Evolutionary conservation across 179 eudicot species (phyloP).

Genomic region (Spinacia oleracea): DNA sequence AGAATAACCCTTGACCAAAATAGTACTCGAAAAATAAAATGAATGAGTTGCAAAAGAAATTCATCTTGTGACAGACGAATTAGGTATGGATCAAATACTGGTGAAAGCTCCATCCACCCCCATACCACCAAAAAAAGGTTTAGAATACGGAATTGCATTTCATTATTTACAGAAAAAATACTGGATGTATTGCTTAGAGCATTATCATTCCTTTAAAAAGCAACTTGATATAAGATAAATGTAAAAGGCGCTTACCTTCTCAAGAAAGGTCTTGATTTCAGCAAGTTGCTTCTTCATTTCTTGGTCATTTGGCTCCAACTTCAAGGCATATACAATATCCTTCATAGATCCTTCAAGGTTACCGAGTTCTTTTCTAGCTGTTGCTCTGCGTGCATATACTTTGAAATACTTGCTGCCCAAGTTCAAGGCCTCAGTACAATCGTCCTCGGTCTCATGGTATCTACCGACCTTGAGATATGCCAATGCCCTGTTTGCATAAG

Average conservation of each 20-base stretch:
- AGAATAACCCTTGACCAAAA: not conserved
- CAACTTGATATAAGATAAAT: not conserved
- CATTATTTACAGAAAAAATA: not conserved
- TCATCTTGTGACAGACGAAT: not conserved
- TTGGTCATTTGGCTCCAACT: constrained; percentile 11
- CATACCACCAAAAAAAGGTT: not conserved
- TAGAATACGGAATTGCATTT: not conserved
- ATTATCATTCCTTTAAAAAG: not conserved
- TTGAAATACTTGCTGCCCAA: not conserved
- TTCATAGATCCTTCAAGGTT: constrained; percentile 8
- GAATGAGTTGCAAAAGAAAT: not conserved
- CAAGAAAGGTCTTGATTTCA: constrained; percentile 10
- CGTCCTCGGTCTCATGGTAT: constrained; percentile 6
- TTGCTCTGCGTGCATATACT: constrained; percentile 5
- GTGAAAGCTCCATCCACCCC: not conserved
- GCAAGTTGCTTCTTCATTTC: not conserved
- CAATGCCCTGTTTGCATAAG: constrained; percentile 14
- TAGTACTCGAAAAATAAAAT: not conserved
- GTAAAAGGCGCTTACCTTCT: constrained; percentile 1
- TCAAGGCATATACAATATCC: constrained; percentile 1
- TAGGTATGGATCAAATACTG: not conserved
- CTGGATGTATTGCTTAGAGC: not conserved
- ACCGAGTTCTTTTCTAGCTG: constrained; percentile 14
- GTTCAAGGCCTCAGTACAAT: constrained; percentile 10
- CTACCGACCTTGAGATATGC: not conserved